These are phyloP conservation scores for Elaeagnus macrophylla DNA, from an alignment of 306 rosid genomes.

Conservation along the genomic window DNA sequence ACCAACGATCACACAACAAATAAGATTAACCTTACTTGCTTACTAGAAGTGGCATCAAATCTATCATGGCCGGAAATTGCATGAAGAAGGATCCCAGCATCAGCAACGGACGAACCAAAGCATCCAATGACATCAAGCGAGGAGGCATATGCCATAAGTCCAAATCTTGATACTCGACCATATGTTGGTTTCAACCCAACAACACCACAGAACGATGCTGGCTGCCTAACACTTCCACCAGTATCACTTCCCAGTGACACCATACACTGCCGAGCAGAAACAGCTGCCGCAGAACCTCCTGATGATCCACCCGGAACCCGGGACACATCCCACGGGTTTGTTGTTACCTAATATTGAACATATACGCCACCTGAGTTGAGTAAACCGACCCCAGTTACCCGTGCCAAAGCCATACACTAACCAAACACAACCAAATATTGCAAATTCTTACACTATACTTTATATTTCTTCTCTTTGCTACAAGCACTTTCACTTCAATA, in stretches of 20 bases:
- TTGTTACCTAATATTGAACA: slow-evolving; percentile 91
- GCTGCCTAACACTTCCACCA: slow-evolving; percentile 99
- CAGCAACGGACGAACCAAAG: slow-evolving; percentile 83
- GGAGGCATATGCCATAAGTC: slow-evolving; percentile 94
- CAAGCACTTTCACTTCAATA: not conserved
- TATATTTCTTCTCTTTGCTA: too few relatives aligned
- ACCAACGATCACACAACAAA: not conserved
- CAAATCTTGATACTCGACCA: slow-evolving; percentile 91
- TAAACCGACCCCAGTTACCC: slow-evolving; percentile 69
- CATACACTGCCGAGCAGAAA: slow-evolving; percentile 89
- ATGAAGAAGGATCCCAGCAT: slow-evolving; percentile 83
- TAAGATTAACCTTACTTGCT: slow-evolving; percentile 36
- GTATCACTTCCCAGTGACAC: slow-evolving; percentile 96
- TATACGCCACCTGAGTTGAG: slow-evolving; percentile 83
- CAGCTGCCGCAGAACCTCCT: slow-evolving; percentile 97
- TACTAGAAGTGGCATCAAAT: slow-evolving; percentile 86
- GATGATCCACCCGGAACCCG: slow-evolving; percentile 99
- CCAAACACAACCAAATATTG: not conserved
- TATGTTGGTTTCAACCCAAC: slow-evolving; percentile 96
- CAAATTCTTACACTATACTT: too few relatives aligned
- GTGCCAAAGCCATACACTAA: slow-evolving; percentile 10
- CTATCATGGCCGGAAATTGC: slow-evolving; percentile 84
- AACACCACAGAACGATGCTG: slow-evolving; percentile 95
- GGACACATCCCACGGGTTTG: slow-evolving; percentile 89
- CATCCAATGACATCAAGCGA: slow-evolving; percentile 97